A percentile compares a stretch with the other conserved stretches of the same genome.
phyloP scores from a whole-genome alignment of 441 rosid genomes.

The Gossypium lobatum region DNA sequence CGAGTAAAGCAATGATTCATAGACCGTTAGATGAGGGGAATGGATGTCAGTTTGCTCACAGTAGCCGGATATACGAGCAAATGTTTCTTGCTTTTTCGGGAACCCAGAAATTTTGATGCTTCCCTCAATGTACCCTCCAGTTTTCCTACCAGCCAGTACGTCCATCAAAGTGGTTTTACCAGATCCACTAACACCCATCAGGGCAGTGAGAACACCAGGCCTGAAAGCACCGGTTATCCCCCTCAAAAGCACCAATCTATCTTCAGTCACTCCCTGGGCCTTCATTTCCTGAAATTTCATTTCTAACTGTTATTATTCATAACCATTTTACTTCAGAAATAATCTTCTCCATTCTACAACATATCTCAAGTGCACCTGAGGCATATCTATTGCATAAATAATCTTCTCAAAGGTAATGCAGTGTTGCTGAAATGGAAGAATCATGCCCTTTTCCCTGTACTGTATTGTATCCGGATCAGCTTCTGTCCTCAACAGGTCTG shows the following conservation, averaged over 20 bases:
- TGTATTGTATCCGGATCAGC: neutral
- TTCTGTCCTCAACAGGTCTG: neutral
- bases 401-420: conserved; percentile 44
- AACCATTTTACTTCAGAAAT: neutral
- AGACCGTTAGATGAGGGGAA: conserved; percentile 52
- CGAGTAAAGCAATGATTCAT: conserved; percentile 52
- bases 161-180: conserved; percentile 79
- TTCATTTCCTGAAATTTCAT: conserved; percentile 46
- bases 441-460: conserved; percentile 31
- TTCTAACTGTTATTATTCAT: neutral
- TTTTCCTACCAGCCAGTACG: conserved; percentile 65
- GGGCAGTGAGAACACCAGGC: conserved; percentile 88
- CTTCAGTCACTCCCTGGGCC: conserved; percentile 39
- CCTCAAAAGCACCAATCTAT: conserved; percentile 41
- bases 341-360: neutral
- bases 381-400: conserved; percentile 40
- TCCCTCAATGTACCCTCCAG: conserved; percentile 52
- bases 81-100: conserved; percentile 62
- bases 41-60: conserved; percentile 74
- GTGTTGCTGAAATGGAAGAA: conserved; percentile 45
- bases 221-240: conserved; percentile 68
- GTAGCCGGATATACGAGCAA: conserved; percentile 62
- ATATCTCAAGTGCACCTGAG: conserved; percentile 26
- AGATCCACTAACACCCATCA: conserved; percentile 92
- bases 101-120: conserved; percentile 48